phyloP scores from a whole-genome alignment of 352 stramenopile genomes.

The Pythium brachiatum region DNA sequence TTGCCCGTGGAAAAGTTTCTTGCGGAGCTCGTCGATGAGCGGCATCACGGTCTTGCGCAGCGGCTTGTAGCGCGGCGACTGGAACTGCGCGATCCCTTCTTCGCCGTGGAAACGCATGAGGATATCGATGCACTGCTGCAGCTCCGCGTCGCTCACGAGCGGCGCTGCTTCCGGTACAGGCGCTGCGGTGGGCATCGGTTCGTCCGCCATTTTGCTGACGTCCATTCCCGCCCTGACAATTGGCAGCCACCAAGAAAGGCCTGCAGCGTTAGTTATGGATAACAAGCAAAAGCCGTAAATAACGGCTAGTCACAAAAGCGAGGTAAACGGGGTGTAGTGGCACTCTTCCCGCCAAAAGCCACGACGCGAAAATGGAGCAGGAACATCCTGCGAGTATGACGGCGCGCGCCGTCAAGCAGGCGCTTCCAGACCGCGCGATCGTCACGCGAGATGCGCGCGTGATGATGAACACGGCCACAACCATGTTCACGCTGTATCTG shows the following conservation, averaged over 20 bases:
- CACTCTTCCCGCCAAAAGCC: conserved; percentile 28
- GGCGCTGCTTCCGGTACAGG: not conserved
- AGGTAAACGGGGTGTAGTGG: conserved; percentile 3
- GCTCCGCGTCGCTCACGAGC: conserved; percentile 50
- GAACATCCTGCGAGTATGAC: conserved; percentile 69
- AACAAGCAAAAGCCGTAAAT: not conserved
- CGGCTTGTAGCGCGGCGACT: conserved; percentile 54
- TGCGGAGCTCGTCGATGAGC: conserved; percentile 56
- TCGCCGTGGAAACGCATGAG: conserved; percentile 55
- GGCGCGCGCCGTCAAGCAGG: conserved; percentile 60
- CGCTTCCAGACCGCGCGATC: conserved; percentile 62
- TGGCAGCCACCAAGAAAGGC: conserved; percentile 4
- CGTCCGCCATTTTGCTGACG: conserved; percentile 1
- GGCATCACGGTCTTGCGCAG: conserved; percentile 63
- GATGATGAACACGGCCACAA: conserved; percentile 69
- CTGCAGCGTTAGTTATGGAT: conserved; percentile 12
- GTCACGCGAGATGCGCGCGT: conserved; percentile 63
- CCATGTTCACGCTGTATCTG: conserved; percentile 80
- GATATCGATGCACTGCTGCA: conserved; percentile 50
- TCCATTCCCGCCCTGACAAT: not conserved
- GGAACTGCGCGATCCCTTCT: conserved; percentile 43
- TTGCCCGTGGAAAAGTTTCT: conserved; percentile 62
- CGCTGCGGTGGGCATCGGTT: conserved; percentile 1
- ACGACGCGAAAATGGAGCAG: conserved; percentile 50
- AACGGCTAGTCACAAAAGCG: not conserved